Conservation (phyloP, 768 basidiomycete species). For the Suillus cothurnatus region DNA sequence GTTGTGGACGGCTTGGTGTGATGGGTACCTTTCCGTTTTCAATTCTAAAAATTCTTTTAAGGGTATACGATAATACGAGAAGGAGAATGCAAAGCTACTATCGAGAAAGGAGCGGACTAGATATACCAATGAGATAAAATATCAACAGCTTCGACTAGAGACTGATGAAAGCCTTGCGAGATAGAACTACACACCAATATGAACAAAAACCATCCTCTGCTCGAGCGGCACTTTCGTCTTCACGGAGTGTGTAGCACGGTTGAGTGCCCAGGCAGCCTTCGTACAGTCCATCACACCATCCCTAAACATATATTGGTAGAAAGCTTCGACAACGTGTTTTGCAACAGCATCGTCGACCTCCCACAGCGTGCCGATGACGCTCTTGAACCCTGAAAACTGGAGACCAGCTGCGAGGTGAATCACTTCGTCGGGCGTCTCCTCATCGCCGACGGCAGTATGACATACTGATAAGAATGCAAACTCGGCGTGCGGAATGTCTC, state of each 20-base stretch:
- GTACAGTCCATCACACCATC: constrained; percentile 4
- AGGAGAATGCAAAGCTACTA: too few relatives aligned
- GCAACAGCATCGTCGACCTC: constrained; percentile 10
- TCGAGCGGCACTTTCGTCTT: background rate
- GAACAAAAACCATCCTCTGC: background rate
- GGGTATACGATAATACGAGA: too few relatives aligned
- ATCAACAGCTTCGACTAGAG: too few relatives aligned
- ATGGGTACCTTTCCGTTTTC: background rate
- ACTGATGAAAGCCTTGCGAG: too few relatives aligned
- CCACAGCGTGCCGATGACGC: background rate
- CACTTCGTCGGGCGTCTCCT: constrained; percentile 17
- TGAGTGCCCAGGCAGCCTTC: background rate
- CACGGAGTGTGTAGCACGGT: background rate
- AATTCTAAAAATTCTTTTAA: background rate
- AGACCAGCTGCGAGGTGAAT: constrained; percentile 27
- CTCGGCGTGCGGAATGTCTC: background rate
- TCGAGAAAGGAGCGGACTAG: too few relatives aligned
- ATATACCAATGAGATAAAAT: too few relatives aligned
- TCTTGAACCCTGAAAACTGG: constrained; percentile 10
- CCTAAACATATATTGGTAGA: background rate
- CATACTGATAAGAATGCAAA: constrained; percentile 19
- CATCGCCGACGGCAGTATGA: constrained; percentile 22
- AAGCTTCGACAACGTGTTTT: background rate
- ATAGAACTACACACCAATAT: background rate
- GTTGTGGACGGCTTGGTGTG: background rate